phyloP scores from a whole-genome alignment of 306 rosid genomes.

The Glycine soja region DNA sequence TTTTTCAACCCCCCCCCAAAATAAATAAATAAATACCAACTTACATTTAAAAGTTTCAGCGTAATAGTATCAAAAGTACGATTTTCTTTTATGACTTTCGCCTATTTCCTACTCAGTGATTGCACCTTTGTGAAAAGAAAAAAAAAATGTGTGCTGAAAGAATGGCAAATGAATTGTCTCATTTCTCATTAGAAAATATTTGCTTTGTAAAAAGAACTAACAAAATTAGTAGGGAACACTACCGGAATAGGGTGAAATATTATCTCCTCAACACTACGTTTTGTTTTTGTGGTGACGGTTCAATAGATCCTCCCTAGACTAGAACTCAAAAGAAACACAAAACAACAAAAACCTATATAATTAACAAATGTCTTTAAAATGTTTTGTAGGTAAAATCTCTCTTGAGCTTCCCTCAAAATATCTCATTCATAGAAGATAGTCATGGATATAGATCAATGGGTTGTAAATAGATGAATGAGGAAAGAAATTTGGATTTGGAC shows the following conservation, averaged over 20 bases:
- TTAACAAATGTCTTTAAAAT: not conserved
- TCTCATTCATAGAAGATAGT: slow-evolving; percentile 3
- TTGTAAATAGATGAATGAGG: not conserved
- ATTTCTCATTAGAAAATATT: not conserved
- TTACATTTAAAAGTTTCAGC: too few species aligned
- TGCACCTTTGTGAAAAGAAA: not conserved
- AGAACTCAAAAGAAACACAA: not conserved
- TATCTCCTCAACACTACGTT: too few species aligned
- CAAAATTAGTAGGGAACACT: too few species aligned
- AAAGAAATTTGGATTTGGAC: not conserved
- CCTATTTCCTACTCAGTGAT: not conserved
- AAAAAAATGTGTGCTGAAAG: not conserved
- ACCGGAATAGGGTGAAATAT: not conserved
- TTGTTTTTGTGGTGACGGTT: too few species aligned
- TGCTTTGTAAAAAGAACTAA: too few species aligned
- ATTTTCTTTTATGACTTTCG: too few species aligned
- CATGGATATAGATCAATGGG: not conserved
- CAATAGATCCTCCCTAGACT: not conserved
- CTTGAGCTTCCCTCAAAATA: slow-evolving; percentile 16
- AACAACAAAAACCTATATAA: not conserved
- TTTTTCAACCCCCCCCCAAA: too few species aligned
- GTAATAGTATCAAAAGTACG: too few species aligned
- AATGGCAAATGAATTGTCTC: not conserved
- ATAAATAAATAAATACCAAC: too few species aligned
- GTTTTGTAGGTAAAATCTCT: not conserved